Evolutionary conservation across 352 stramenopile species (phyloP).

Genomic region (Globisporangium spinosum): DNA sequence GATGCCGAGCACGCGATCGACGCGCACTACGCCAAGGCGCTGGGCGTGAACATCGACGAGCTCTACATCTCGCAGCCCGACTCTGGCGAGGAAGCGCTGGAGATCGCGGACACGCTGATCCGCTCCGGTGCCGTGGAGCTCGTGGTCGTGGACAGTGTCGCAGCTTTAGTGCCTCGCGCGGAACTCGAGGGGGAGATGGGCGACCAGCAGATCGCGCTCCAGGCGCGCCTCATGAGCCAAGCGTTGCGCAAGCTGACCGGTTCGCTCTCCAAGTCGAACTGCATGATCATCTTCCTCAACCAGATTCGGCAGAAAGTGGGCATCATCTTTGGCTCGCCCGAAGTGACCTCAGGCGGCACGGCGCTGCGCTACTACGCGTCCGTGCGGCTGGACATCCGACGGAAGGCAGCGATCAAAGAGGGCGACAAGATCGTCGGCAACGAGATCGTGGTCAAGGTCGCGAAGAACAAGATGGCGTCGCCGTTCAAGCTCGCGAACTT

Average conservation of each 20-base stretch:
- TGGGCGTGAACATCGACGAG: constrained; percentile 94
- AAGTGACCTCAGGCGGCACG: constrained; percentile 94
- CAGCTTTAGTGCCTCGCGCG: constrained; percentile 94
- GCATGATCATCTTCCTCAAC: constrained; percentile 98
- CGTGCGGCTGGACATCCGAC: constrained; percentile 94
- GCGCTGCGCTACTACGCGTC: constrained; percentile 85
- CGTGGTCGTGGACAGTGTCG: constrained; percentile 97
- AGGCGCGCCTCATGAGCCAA: constrained; percentile 97
- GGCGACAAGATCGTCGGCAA: constrained; percentile 93
- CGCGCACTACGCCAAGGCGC: constrained; percentile 90
- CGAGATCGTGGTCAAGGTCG: constrained; percentile 96
- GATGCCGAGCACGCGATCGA: constrained; percentile 99
- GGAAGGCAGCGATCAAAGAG: constrained; percentile 91
- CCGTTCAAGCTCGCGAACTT: constrained; percentile 95
- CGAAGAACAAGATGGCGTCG: constrained; percentile 98
- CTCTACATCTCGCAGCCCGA: constrained; percentile 97
- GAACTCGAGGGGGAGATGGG: constrained; percentile 94
- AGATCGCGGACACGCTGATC: constrained; percentile 98
- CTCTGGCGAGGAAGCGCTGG: constrained; percentile 96
- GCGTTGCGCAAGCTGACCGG: constrained; percentile 96
- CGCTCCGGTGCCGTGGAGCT: constrained; percentile 95
- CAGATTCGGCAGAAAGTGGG: constrained; percentile 97
- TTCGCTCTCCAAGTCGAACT: constrained; percentile 93
- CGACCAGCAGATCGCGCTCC: constrained; percentile 96
- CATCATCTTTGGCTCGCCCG: constrained; percentile 96